phyloP scores from a whole-genome alignment of 768 basidiomycete genomes.

The Strobilomyces dryophilus region DNA sequence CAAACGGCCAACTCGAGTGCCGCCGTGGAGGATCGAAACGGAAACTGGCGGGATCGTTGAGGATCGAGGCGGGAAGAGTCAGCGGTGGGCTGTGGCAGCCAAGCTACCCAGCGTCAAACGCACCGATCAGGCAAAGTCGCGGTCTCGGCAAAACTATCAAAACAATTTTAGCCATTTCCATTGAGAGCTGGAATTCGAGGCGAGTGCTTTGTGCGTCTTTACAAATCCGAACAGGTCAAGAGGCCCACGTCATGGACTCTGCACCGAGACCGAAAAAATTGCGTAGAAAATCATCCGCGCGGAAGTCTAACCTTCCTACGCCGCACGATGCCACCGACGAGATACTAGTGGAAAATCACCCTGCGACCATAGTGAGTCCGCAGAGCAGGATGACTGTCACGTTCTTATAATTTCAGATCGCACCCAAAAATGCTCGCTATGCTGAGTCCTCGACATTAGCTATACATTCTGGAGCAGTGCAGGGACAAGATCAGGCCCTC shows the following conservation, averaged over 20 bases:
- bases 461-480: slow-evolving; percentile 61
- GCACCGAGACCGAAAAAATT: slow-evolving; percentile 48
- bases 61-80: not conserved
- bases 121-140: slow-evolving; percentile 21
- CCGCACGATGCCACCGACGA: slow-evolving; percentile 14
- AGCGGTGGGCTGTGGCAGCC: not conserved
- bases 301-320: slow-evolving; percentile 13
- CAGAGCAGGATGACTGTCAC: not conserved
- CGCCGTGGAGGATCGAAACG: not conserved
- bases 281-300: slow-evolving; percentile 44
- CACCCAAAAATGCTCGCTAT: slow-evolving; percentile 59
- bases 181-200: not conserved
- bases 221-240: not conserved
- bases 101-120: not conserved
- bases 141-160: not conserved
- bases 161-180: too few species aligned
- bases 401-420: slow-evolving; percentile 31
- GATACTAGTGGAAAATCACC: slow-evolving; percentile 21
- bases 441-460: slow-evolving; percentile 57
- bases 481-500: slow-evolving; percentile 52
- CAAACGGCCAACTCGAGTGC: not conserved
- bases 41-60: not conserved
- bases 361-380: slow-evolving; percentile 18
- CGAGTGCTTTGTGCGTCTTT: not conserved
- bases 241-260: slow-evolving; percentile 35